Conservation (phyloP, 352 stramenopile genomes). For the Pythium folliculosum region DNA sequence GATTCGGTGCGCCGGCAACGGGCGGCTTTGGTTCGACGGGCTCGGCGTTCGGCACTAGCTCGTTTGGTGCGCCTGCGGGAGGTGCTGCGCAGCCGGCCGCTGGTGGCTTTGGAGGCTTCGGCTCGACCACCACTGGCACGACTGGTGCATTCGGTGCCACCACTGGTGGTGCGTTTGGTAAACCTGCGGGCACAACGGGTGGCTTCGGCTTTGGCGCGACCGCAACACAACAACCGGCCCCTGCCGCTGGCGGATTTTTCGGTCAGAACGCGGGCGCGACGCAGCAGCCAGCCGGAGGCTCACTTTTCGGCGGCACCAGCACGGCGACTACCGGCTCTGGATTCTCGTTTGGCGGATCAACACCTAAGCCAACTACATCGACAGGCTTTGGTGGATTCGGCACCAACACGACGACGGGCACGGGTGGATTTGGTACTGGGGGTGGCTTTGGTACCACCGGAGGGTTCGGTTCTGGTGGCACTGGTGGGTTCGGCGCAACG, state of each 20-base stretch:
- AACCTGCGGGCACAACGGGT: not conserved
- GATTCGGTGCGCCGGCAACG: conserved; percentile 34
- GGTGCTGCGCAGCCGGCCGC: conserved; percentile 30
- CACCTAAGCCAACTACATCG: conserved; percentile 21
- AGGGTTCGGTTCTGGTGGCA: conserved; percentile 12
- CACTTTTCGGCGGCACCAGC: conserved; percentile 44
- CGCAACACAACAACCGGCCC: conserved; percentile 29
- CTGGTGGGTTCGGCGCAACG: conserved; percentile 20
- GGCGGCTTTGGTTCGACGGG: conserved; percentile 23
- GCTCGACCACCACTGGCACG: not conserved
- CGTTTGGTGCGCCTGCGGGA: conserved; percentile 44
- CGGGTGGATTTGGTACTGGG: conserved; percentile 27
- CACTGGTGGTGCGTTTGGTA: conserved; percentile 2
- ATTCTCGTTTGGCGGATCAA: conserved; percentile 21
- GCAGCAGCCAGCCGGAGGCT: conserved; percentile 35
- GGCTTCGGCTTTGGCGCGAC: conserved; percentile 28
- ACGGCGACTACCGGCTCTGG: conserved; percentile 27
- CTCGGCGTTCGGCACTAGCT: conserved; percentile 23
- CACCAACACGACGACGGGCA: conserved; percentile 7
- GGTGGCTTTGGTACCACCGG: conserved; percentile 11
- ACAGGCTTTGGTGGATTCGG: conserved; percentile 32
- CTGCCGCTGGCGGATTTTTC: conserved; percentile 45
- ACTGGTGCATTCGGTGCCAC: conserved; percentile 20
- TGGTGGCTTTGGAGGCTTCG: conserved; percentile 8
- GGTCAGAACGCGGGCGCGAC: conserved; percentile 23